Evolutionary conservation across 305 asterid species (phyloP).

Genomic region (Ajuga reptans): DNA sequence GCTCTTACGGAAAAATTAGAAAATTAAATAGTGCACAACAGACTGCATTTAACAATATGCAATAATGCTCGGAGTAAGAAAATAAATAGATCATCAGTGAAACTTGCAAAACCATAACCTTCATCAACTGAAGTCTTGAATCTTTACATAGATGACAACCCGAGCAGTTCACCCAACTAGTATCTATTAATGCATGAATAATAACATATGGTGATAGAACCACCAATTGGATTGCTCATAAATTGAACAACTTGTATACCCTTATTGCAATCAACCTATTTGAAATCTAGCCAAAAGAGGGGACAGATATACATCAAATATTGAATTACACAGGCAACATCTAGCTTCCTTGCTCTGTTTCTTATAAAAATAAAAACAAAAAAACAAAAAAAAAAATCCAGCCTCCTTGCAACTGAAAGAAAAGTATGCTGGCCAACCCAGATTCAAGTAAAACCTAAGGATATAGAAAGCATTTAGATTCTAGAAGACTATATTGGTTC

Average conservation of each 20-base stretch:
- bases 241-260: background rate
- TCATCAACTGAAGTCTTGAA: background rate
- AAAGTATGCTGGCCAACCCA: background rate
- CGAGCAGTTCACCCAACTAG: background rate
- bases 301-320: background rate
- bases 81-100: background rate
- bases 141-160: background rate
- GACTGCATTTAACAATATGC: conserved; percentile 5
- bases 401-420: background rate
- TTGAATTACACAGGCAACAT: background rate
- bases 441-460: background rate
- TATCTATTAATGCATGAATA: background rate
- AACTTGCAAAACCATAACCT: background rate
- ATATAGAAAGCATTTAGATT: background rate
- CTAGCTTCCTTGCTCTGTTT: background rate
- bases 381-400: background rate
- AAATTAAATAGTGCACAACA: background rate
- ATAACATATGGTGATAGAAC: background rate
- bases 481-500: background rate
- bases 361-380: too few species aligned
- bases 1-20: conserved; percentile 1
- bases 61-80: background rate
- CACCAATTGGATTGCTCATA: background rate
- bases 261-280: background rate
- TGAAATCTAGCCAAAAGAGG: background rate